Evolutionary conservation across 352 stramenopile species (phyloP).

Genomic region (Globisporangium yorkense): DNA sequence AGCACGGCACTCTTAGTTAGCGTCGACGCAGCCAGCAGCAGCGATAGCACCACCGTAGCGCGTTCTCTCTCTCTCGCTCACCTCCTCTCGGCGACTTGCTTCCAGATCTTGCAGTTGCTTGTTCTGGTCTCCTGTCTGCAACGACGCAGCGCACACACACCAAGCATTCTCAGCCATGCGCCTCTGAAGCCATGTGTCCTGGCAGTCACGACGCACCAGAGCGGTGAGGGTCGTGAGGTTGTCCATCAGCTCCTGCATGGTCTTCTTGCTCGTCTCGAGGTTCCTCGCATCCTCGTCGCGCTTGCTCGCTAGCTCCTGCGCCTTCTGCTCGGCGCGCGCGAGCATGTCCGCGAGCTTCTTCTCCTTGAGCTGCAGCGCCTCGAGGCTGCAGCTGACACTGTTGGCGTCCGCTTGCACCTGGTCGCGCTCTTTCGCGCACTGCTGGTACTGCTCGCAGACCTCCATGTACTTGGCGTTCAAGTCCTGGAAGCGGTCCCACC

Average conservation of each 20-base stretch:
- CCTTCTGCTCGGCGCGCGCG: constrained; percentile 11
- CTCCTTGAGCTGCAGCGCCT: constrained; percentile 20
- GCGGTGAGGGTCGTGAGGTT: constrained; percentile 60
- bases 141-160: background rate
- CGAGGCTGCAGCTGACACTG: constrained; percentile 1
- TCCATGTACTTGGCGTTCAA: constrained; percentile 67
- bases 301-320: constrained; percentile 26
- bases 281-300: constrained; percentile 16
- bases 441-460: constrained; percentile 35
- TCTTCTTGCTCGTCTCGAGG: constrained; percentile 44
- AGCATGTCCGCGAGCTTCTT: constrained; percentile 26
- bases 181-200: background rate
- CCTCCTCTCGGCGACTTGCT: constrained; percentile 32
- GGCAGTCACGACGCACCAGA: constrained; percentile 24
- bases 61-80: constrained; percentile 6
- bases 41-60: too few species aligned
- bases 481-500: constrained; percentile 64
- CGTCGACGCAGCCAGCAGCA: too few species aligned
- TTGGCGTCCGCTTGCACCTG: constrained; percentile 22
- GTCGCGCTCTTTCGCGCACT: constrained; percentile 16
- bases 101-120: constrained; percentile 63
- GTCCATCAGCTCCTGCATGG: constrained; percentile 59
- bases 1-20: too few species aligned
- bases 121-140: constrained; percentile 56
- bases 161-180: background rate